Conservation (phyloP, 768 basidiomycete genomes). For the Fomitopsis serialis region DNA sequence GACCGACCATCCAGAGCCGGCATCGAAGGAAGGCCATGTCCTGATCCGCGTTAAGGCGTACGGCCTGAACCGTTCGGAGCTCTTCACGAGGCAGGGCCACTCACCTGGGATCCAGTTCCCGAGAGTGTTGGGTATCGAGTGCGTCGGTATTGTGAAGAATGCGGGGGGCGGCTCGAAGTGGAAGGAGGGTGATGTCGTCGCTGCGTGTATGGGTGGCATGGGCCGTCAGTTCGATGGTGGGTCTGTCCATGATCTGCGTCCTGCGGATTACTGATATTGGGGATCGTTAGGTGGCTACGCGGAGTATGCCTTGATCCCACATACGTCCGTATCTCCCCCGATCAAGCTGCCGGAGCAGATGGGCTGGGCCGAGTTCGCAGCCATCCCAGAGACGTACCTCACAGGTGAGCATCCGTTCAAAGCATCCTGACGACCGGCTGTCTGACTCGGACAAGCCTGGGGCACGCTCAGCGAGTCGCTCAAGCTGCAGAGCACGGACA, state of each 20-base stretch:
- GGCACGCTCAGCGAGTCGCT: slow-evolving; percentile 2
- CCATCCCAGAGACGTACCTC: slow-evolving; percentile 2
- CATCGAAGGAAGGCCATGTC: slow-evolving; percentile 3
- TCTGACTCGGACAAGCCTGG: background rate
- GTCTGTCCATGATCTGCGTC: background rate
- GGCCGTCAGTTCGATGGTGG: slow-evolving; percentile 3
- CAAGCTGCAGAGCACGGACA: background rate
- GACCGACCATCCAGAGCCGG: background rate
- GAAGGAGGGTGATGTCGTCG: slow-evolving; percentile 3
- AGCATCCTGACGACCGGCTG: background rate
- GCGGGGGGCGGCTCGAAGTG: background rate
- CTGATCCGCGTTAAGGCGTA: slow-evolving; percentile 4
- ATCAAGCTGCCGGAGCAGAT: slow-evolving; percentile 1
- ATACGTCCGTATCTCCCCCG: background rate
- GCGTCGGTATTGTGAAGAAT: slow-evolving; percentile 1
- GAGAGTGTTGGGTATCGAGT: slow-evolving; percentile 1
- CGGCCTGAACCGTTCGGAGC: slow-evolving; percentile 3
- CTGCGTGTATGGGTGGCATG: slow-evolving; percentile 2
- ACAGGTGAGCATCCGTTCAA: background rate
- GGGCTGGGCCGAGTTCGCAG: slow-evolving; percentile 1
- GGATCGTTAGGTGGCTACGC: background rate
- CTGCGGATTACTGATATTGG: background rate
- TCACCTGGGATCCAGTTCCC: slow-evolving; percentile 3
- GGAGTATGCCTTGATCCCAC: background rate
- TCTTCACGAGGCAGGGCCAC: slow-evolving; percentile 3